Evolutionary conservation across 2,329 filamentous ascomycete genomes (phyloP), one percentile per base, ranked within the genome.

Genomic region (Knufia fluminis): DNA sequence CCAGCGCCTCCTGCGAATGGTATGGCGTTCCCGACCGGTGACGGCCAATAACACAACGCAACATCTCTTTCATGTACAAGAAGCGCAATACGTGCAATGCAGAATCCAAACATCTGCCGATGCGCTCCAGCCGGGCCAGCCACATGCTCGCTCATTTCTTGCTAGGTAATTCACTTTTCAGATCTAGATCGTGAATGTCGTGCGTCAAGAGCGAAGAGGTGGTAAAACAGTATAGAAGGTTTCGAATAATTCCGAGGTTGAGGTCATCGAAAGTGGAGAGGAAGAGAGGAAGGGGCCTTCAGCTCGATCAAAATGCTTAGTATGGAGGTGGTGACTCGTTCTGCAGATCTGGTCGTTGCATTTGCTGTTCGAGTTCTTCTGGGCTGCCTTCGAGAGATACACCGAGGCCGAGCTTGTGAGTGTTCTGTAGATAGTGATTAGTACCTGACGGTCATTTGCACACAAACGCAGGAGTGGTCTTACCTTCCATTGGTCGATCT

Each of bases 401-500:
- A 54, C 88, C 89, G 57, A 98, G 78, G 60, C 92, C 92, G 61
- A 97, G 80, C 77, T 97, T 97, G 60, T 91, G 87, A 73, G 85
- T 79, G 82, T 92, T 88, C 92, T 98, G 61, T 22, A 45, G 56
- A 55, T 55, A 51, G 40, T 20, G 45, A 41, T 36, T 50, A 46
- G 20, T 38, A 43, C 19, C 8, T 32, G 28, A 38, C 38, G 12
- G n/a, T n/a, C n/a, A n/a, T n/a, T n/a, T 53, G 40, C 41, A 19
- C n/a, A 7, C 8, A 33, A 32, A 23, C 12, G 35, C 33, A 26
- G 10, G 23, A 42, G 26, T 48, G 10, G 40, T 76, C 86, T 68
- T 79, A 96, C 92, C 75, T 90, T 90, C 62, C 83, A 81, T 72
- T 98, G 91, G 71, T 98, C 92, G 64, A 98, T 87, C 66, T 97